Evolutionary conservation across 768 basidiomycete species (phyloP), one percentile per base, ranked within the genome.

Genomic region (Hypholoma sublateritium): DNA sequence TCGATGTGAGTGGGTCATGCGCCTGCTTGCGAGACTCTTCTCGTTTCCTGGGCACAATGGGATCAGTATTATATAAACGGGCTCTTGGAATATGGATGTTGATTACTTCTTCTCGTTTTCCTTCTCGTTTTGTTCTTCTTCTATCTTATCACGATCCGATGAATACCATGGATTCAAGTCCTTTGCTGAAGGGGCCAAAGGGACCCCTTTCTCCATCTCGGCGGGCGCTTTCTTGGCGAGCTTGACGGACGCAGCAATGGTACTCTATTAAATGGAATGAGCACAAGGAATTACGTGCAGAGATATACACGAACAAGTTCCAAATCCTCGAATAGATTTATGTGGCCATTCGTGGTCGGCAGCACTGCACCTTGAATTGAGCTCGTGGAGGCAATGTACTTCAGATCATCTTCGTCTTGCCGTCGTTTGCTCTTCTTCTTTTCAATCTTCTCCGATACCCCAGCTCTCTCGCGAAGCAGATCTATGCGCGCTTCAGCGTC

Each of bases 101-200:
- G 43, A 54, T 32, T 22, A 52, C 54, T 25, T 41, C 58, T 32
- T 32, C 28, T 32, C 70, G 35, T 55, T 80, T 81, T 76, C 69
- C 61, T 66, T 68, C 55, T 78, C 76, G 2, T 80, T 76, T 45
- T 66, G 62, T 1, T 65, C 60, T 43, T 74, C 72, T 13, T 69
- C 58, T 4, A 61, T 59, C 28, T 64, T 36, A 5, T 69, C 66
- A 50, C 70, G 63, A 11, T 59, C 24, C 4, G 69, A 70, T 14
- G 79, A 79, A 68, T 94, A 94, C 91, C 91, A 94, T 5, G 91
- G 91, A 21, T 84, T 86, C 11, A 91, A 80, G 59, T 94, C 92
- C 63, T 91, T 88, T 5, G 77, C 80, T 3, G 83, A 80, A 0
- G 92, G 92, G 1, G 87, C 91, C 4, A 93, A 75, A 1, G 89